These are phyloP conservation scores for Rheum nobile DNA, from an alignment of 148 eudicot species.

Conservation along the genomic window DNA sequence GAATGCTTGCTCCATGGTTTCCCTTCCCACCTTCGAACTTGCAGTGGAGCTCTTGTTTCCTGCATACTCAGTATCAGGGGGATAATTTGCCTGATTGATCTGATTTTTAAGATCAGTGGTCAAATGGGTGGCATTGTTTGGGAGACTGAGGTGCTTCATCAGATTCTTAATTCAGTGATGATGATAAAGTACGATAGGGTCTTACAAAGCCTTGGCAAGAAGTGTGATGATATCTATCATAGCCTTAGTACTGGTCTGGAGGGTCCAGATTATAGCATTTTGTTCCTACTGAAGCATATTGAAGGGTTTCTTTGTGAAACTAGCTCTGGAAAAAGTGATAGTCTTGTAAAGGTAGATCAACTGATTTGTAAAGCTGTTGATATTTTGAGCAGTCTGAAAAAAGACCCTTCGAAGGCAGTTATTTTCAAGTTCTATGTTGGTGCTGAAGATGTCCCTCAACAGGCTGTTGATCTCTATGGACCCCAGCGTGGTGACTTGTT, in stretches of 20 bases:
- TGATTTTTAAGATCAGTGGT: slow-evolving; percentile 39
- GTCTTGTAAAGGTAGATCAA: slow-evolving; percentile 43
- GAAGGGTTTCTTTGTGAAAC: slow-evolving; percentile 45
- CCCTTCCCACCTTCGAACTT: slow-evolving; percentile 48
- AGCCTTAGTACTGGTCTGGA: slow-evolving; percentile 38
- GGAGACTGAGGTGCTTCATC: slow-evolving; percentile 40
- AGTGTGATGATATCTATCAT: slow-evolving; percentile 51
- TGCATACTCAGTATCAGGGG: slow-evolving; percentile 58
- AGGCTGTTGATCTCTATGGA: slow-evolving; percentile 48
- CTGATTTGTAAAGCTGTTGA: slow-evolving; percentile 57
- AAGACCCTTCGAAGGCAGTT: slow-evolving; percentile 41
- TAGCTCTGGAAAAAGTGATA: slow-evolving; percentile 20
- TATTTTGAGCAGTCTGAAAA: slow-evolving; percentile 41
- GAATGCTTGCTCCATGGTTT: slow-evolving; percentile 83
- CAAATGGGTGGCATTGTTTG: slow-evolving; percentile 19
- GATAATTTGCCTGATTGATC: slow-evolving; percentile 40
- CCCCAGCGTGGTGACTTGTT: slow-evolving; percentile 59
- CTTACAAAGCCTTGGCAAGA: slow-evolving; percentile 41
- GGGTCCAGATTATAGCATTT: slow-evolving; percentile 53
- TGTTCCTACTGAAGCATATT: slow-evolving; percentile 62
- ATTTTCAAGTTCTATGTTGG: slow-evolving; percentile 58
- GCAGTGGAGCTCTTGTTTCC: slow-evolving; percentile 57
- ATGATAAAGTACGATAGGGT: slow-evolving; percentile 59
- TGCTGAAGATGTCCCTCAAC: slow-evolving; percentile 39
- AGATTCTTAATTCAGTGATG: slow-evolving; percentile 66